Base-by-base conservation (phyloP, 306 rosid species). In the Cercis canadensis region DNA sequence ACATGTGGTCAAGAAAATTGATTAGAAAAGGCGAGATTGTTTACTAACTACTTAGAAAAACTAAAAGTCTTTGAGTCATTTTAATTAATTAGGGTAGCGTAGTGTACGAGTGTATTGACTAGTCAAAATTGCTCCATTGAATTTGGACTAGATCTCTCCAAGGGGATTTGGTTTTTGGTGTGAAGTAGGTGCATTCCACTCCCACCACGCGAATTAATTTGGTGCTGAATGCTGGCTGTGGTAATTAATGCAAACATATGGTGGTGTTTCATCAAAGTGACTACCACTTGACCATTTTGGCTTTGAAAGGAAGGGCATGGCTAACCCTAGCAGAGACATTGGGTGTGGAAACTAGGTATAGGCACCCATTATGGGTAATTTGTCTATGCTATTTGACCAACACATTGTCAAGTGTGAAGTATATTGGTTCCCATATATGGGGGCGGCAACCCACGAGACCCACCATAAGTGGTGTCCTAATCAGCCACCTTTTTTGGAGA, bases 171-270 rank as follows among this genome's bases (percentile, higher is more conserved):
- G n/a, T n/a, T n/a, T 50, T 65, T 33, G 33, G 66, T 69, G 80
- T n/a, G 56, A 63, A 50, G 41, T 56, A 11, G 62, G 72, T 80
- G 81, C 57, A 29, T 46, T 15, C 14, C 69, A 64, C 67, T 44
- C 75, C 82, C 77, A 83, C 16, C n/a, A n/a, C n/a, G n/a, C n/a
- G n/a, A n/a, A n/a, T 21, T 54, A 16, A 43, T 31, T 15, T 12
- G 50, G 16, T 3, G 50, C 6, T 37, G 43, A 8, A 2, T 6
- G 45, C 8, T 40, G 45, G 2, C 11, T 40, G 45, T 2, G 65
- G 76, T 44, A 72, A 52, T 78, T 40, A 78, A 78, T 72, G 78
- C 66, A 60, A 52, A 70, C 83, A 79, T 61, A 61, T 73, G 83
- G 66, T 60, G 17, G 79, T 79, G 83, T 67, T 79, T 73, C 3